Evolutionary conservation across 768 basidiomycete species (phyloP).

Genomic region (Mycena haematopus): DNA sequence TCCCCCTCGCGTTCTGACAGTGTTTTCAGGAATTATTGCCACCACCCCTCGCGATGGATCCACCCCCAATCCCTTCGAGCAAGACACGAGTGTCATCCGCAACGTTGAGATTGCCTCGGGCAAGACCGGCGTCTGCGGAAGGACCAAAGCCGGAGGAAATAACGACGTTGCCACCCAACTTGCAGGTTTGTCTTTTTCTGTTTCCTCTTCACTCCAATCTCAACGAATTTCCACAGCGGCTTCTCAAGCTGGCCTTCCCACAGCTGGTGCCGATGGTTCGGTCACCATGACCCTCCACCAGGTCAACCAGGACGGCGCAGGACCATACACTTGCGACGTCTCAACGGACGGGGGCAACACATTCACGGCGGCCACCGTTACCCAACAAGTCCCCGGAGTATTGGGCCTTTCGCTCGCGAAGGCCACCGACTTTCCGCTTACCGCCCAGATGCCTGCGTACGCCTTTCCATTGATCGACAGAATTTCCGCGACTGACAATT

Average conservation of each 20-base stretch:
- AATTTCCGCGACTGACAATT: background rate
- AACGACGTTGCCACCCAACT: slow-evolving; percentile 29
- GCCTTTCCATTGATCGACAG: background rate
- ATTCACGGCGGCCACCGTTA: slow-evolving; percentile 27
- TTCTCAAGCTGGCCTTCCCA: slow-evolving; percentile 26
- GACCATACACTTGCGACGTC: slow-evolving; percentile 29
- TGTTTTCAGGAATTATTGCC: slow-evolving; percentile 22
- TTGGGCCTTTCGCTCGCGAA: slow-evolving; percentile 16
- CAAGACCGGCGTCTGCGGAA: slow-evolving; percentile 25
- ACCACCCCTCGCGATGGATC: slow-evolving; percentile 22
- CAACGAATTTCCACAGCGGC: slow-evolving; percentile 7
- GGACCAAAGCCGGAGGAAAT: slow-evolving; percentile 26
- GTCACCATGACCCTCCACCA: slow-evolving; percentile 30
- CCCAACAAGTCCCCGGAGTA: slow-evolving; percentile 20
- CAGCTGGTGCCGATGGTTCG: slow-evolving; percentile 23
- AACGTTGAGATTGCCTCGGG: slow-evolving; percentile 21
- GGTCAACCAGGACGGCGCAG: slow-evolving; percentile 30
- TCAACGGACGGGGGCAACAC: slow-evolving; percentile 27
- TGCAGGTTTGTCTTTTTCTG: slow-evolving; percentile 14
- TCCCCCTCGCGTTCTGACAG: background rate
- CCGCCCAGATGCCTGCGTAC: slow-evolving; percentile 28
- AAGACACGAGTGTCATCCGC: slow-evolving; percentile 29
- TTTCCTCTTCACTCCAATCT: background rate
- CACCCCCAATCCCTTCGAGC: slow-evolving; percentile 23
- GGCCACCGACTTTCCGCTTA: slow-evolving; percentile 24